Percentiles rank a stretch among this genome's conserved stretches.
Conservation (phyloP, 768 basidiomycete genomes). For the Hypsizygus marmoreus region DNA sequence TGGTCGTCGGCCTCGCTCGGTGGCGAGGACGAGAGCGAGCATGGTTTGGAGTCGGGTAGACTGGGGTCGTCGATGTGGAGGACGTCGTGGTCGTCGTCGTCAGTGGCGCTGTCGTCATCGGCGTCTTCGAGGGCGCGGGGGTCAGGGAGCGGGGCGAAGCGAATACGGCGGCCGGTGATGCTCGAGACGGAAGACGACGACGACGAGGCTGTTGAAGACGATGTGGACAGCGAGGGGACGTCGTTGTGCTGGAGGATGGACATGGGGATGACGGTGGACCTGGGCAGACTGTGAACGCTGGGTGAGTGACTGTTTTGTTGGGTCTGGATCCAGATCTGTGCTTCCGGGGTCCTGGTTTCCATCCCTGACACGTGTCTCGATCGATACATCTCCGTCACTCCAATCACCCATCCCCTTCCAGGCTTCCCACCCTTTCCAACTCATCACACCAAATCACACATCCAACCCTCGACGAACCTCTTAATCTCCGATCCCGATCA, state of each 20-base stretch:
- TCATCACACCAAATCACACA: not conserved
- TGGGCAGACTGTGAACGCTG: not conserved
- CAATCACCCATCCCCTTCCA: slow-evolving; percentile 7
- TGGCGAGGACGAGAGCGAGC: slow-evolving; percentile 2
- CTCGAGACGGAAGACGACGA: slow-evolving; percentile 8
- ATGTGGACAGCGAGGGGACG: slow-evolving; percentile 9
- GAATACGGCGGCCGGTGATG: slow-evolving; percentile 44
- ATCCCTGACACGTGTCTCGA: slow-evolving; percentile 12
- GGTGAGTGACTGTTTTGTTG: slow-evolving; percentile 12
- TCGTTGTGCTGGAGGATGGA: slow-evolving; percentile 1
- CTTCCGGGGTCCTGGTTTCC: slow-evolving; percentile 21
- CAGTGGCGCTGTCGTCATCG: slow-evolving; percentile 42
- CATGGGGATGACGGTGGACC: slow-evolving; percentile 8
- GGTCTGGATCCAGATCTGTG: slow-evolving; percentile 10
- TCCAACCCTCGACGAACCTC: not conserved
- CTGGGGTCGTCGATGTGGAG: slow-evolving; percentile 11
- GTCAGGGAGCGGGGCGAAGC: slow-evolving; percentile 86
- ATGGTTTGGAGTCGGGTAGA: slow-evolving; percentile 9
- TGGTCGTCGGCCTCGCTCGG: slow-evolving; percentile 12
- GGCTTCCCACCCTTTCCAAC: not conserved
- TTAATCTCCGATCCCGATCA: slow-evolving; percentile 14
- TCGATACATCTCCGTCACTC: slow-evolving; percentile 11
- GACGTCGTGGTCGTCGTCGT: slow-evolving; percentile 25
- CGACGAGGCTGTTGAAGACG: slow-evolving; percentile 18
- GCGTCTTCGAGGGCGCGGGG: slow-evolving; percentile 53